Percentiles rank a stretch among this genome's conserved stretches.
Conservation (phyloP, 345 rosid genomes). For the Citrus reticulata region DNA sequence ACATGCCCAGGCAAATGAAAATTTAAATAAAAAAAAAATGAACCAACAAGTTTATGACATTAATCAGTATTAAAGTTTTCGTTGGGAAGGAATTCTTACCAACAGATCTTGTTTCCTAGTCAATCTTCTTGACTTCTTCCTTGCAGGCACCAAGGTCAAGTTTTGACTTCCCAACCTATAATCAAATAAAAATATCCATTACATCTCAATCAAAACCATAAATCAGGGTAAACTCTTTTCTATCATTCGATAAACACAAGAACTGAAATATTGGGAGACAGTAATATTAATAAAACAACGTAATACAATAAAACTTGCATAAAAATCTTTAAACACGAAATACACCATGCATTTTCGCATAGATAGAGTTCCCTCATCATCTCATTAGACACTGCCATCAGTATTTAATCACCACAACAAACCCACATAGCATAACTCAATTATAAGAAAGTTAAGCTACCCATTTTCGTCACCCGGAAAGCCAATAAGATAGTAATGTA, state of each 20-base stretch:
- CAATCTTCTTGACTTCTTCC: neutral
- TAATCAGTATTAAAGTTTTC: neutral
- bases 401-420: neutral
- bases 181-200: slow-evolving; percentile 2
- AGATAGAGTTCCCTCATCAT: neutral
- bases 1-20: neutral
- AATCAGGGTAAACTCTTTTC: neutral
- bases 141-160: neutral
- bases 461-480: neutral
- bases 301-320: neutral
- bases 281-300: neutral
- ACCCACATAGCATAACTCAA: neutral
- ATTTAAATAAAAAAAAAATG: neutral
- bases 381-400: too few species aligned
- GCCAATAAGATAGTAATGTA: neutral
- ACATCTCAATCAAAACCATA: neutral
- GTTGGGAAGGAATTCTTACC: slow-evolving; percentile 17
- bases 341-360: neutral
- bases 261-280: neutral
- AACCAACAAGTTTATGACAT: neutral
- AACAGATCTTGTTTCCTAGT: neutral
- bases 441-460: neutral
- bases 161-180: slow-evolving; percentile 15
- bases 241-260: neutral
- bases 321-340: neutral